These are phyloP conservation scores for Sporodiniella umbellata DNA, from an alignment of 371 early-diverging fungal genomes.

Conservation along the genomic window DNA sequence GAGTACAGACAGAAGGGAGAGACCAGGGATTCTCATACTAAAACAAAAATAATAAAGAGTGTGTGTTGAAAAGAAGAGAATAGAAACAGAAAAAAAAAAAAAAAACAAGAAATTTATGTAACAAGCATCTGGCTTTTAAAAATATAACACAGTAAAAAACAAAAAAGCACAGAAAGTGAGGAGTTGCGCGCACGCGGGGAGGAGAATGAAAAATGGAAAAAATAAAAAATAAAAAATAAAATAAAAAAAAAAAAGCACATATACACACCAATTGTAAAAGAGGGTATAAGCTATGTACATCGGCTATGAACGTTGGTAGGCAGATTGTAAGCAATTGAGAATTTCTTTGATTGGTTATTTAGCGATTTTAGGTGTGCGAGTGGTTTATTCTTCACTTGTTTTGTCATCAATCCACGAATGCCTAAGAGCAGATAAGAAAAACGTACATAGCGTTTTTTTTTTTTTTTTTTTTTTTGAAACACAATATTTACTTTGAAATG, in stretches of 20 bases:
- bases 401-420: constrained; percentile 1
- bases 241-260: too few species aligned
- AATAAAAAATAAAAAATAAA: too few species aligned
- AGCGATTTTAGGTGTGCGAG: constrained; percentile 14
- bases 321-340: constrained; percentile 7
- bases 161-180: too few species aligned
- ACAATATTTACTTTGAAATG: neutral
- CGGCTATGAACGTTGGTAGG: constrained; percentile 13
- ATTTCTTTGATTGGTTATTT: constrained; percentile 16
- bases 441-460: neutral
- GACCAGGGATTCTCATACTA: too few species aligned
- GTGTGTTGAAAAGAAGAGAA: neutral
- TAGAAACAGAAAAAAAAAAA: constrained; percentile 3
- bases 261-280: too few species aligned
- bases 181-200: too few species aligned
- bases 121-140: neutral
- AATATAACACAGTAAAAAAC: neutral
- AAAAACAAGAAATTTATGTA: neutral
- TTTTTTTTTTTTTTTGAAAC: neutral
- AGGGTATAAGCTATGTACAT: neutral
- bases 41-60: too few species aligned
- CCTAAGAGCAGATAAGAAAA: neutral
- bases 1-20: too few species aligned
- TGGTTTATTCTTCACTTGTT: constrained; percentile 2
- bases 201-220: too few species aligned